Conservation (phyloP, 1,284 basidiomycete genomes). For the Rhodotorula glutinis region DNA sequence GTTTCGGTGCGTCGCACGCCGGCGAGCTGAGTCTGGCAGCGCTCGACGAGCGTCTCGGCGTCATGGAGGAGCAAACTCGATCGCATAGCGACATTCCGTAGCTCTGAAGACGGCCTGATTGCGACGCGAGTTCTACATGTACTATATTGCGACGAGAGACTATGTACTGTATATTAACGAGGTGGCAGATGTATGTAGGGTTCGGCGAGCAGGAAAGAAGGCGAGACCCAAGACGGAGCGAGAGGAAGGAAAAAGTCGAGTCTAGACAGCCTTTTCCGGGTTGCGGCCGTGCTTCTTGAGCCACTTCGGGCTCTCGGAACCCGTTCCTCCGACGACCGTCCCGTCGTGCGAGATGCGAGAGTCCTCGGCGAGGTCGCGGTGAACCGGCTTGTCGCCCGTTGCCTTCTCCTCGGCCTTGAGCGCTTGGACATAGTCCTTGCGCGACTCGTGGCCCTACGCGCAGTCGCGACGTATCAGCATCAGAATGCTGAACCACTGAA, state of each 20-base stretch:
- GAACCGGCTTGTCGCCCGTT: conserved; percentile 22
- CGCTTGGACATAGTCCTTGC: conserved; percentile 31
- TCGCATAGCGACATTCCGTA: too few relatives aligned
- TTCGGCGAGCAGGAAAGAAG: too few relatives aligned
- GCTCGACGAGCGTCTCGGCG: too few relatives aligned
- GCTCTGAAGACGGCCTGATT: too few relatives aligned
- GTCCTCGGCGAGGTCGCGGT: conserved; percentile 34
- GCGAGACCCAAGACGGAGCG: background rate
- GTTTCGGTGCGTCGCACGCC: background rate
- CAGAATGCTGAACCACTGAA: background rate
- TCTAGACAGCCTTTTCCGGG: background rate
- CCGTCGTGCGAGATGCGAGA: conserved; percentile 12
- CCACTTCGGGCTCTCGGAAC: background rate
- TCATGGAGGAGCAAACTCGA: too few relatives aligned
- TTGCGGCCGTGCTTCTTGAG: conserved; percentile 12
- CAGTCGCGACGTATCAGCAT: background rate
- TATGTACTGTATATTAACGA: too few relatives aligned
- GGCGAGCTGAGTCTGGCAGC: too few relatives aligned
- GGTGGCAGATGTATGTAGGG: too few relatives aligned
- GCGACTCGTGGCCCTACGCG: conserved; percentile 10
- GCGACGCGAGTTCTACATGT: too few relatives aligned
- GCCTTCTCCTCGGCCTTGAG: conserved; percentile 33
- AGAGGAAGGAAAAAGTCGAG: background rate
- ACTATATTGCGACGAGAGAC: too few relatives aligned
- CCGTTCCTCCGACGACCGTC: conserved; percentile 10